A percentile compares a stretch with the other conserved stretches of the same genome.
Conservation (phyloP, 2,329 filamentous ascomycete species). For the Pseudogymnoascus sp. region DNA sequence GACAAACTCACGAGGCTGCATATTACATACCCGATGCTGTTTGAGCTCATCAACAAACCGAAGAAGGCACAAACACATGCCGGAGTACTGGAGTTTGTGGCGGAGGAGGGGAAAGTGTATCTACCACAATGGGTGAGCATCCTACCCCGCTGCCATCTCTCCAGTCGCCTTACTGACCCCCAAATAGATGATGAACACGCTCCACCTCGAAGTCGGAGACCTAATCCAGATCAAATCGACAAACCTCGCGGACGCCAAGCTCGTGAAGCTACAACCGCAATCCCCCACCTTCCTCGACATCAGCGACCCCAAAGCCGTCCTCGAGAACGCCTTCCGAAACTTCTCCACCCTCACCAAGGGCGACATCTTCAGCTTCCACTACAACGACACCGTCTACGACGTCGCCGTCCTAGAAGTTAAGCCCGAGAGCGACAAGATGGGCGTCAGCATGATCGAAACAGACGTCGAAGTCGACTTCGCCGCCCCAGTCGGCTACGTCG, state of each 20-base stretch:
- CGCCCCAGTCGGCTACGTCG: slow-evolving; percentile 85
- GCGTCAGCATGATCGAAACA: slow-evolving; percentile 91
- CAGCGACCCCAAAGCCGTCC: slow-evolving; percentile 90
- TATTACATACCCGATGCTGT: slow-evolving; percentile 94
- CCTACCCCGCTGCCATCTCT: not conserved
- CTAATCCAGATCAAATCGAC: slow-evolving; percentile 93
- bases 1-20: slow-evolving; percentile 95
- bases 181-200: slow-evolving; percentile 82
- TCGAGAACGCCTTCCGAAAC: slow-evolving; percentile 93
- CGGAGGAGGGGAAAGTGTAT: slow-evolving; percentile 94
- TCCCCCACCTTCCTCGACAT: slow-evolving; percentile 92
- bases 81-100: slow-evolving; percentile 93
- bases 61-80: slow-evolving; percentile 77
- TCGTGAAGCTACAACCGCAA: slow-evolving; percentile 96
- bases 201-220: slow-evolving; percentile 83
- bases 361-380: slow-evolving; percentile 91
- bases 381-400: slow-evolving; percentile 90
- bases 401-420: slow-evolving; percentile 92
- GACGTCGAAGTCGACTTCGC: slow-evolving; percentile 96
- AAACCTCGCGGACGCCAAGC: slow-evolving; percentile 76
- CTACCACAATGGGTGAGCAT: slow-evolving; percentile 79
- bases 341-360: slow-evolving; percentile 90
- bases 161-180: not conserved
- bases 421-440: slow-evolving; percentile 71
- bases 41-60: slow-evolving; percentile 88